Percentiles rank a stretch among this genome's conserved stretches.
phyloP scores from a whole-genome alignment of 306 rosid genomes.

The Astragalus glycyphyllos region DNA sequence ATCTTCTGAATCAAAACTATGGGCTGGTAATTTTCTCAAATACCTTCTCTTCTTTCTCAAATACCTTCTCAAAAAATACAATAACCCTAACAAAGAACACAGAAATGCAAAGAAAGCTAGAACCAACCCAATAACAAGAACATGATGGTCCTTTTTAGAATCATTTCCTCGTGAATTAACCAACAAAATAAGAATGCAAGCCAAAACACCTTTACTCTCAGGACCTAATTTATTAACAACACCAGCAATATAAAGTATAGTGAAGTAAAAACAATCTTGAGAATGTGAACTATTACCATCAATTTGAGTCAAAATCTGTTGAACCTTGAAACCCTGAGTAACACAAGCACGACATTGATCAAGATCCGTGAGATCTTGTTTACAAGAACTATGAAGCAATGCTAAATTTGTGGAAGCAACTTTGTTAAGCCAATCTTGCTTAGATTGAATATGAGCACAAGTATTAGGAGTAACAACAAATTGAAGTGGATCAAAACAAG shows the following conservation, averaged over 20 bases:
- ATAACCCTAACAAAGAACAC: slow-evolving; percentile 58
- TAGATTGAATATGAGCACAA: slow-evolving; percentile 60
- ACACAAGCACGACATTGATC: slow-evolving; percentile 57
- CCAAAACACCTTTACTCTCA: slow-evolving; percentile 58
- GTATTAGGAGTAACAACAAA: slow-evolving; percentile 58
- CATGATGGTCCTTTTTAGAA: slow-evolving; percentile 44
- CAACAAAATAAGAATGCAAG: slow-evolving; percentile 57
- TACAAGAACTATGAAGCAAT: slow-evolving; percentile 55
- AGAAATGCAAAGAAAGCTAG: slow-evolving; percentile 60
- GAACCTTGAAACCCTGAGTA: slow-evolving; percentile 55
- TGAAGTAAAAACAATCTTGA: slow-evolving; percentile 61
- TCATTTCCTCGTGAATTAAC: slow-evolving; percentile 31
- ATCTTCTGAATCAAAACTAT: slow-evolving; percentile 52
- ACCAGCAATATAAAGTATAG: slow-evolving; percentile 80
- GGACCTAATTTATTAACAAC: slow-evolving; percentile 74
- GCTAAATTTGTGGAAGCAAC: slow-evolving; percentile 49
- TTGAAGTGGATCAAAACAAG: slow-evolving; percentile 68
- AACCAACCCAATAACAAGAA: slow-evolving; percentile 63
- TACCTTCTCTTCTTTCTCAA: slow-evolving; percentile 49
- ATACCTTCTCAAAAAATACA: slow-evolving; percentile 59
- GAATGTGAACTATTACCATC: slow-evolving; percentile 78
- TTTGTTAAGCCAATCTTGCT: slow-evolving; percentile 61
- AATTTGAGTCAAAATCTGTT: slow-evolving; percentile 34
- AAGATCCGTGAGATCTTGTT: slow-evolving; percentile 57
- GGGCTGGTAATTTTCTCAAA: slow-evolving; percentile 37